These are phyloP conservation scores for Leccinum truebloodii DNA, from an alignment of 768 basidiomycete species.

Conservation along the genomic window DNA sequence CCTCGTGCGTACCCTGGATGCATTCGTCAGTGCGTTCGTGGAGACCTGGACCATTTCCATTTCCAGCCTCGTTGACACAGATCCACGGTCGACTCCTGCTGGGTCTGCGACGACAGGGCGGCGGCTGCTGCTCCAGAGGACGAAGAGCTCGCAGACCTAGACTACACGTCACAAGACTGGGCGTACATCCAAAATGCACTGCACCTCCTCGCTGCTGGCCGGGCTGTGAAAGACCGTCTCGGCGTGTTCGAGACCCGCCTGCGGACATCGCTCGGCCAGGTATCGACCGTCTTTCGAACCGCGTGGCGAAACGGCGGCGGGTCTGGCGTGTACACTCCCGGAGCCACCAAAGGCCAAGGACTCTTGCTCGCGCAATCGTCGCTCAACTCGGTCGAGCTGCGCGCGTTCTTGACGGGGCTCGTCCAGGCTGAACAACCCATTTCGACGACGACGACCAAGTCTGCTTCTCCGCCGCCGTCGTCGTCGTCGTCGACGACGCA, in stretches of 20 bases:
- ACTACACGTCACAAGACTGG: conserved; percentile 92
- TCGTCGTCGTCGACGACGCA: neutral
- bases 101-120: conserved; percentile 36
- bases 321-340: conserved; percentile 53
- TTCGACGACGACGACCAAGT: conserved; percentile 2
- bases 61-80: conserved; percentile 36
- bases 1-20: conserved; percentile 73
- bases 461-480: conserved; percentile 10
- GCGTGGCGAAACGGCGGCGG: conserved; percentile 49
- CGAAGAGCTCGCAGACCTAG: conserved; percentile 73
- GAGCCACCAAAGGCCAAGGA: conserved; percentile 64
- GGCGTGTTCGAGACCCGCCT: conserved; percentile 70
- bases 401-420: conserved; percentile 34
- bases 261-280: conserved; percentile 54
- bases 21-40: conserved; percentile 70
- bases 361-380: conserved; percentile 80
- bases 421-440: conserved; percentile 5
- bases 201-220: conserved; percentile 81
- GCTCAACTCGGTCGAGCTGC: conserved; percentile 79
- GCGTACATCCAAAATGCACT: conserved; percentile 78
- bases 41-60: conserved; percentile 59
- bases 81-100: conserved; percentile 29
- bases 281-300: conserved; percentile 59
- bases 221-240: conserved; percentile 69
- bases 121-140: conserved; percentile 28